A percentile compares a stretch with the other conserved stretches of the same genome.
phyloP scores from a whole-genome alignment of 495 filamentous ascomycete species.

The Amniculicola lignicola region DNA sequence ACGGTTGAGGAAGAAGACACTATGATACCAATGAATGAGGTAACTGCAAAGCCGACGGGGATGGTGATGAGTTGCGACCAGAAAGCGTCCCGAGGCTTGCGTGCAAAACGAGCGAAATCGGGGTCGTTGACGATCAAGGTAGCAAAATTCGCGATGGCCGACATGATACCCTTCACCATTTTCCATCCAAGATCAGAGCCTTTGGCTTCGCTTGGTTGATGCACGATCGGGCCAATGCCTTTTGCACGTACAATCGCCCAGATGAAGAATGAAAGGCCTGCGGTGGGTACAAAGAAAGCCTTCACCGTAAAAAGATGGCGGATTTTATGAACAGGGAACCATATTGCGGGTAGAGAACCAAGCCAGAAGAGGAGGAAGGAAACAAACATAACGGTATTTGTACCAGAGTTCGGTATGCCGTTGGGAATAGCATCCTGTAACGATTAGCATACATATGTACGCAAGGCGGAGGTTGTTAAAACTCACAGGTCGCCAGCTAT shows the following conservation, averaged over 20 bases:
- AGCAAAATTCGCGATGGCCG: conserved; percentile 87
- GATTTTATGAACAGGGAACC: conserved; percentile 70
- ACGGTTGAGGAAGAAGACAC: conserved; percentile 81
- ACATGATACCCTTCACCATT: conserved; percentile 81
- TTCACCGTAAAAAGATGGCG: conserved; percentile 92
- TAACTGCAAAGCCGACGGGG: conserved; percentile 79
- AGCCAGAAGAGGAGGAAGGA: conserved; percentile 54
- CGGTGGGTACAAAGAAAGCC: conserved; percentile 76
- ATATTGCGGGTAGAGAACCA: conserved; percentile 54
- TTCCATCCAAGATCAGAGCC: conserved; percentile 76
- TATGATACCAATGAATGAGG: conserved; percentile 91
- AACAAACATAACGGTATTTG: conserved; percentile 67
- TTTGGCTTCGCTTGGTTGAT: conserved; percentile 60
- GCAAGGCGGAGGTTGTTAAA: not conserved
- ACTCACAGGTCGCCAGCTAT: conserved; percentile 32
- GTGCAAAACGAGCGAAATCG: conserved; percentile 85
- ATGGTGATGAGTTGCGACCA: conserved; percentile 89
- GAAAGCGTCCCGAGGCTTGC: conserved; percentile 74
- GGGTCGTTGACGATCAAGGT: conserved; percentile 78
- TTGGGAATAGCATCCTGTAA: conserved; percentile 56
- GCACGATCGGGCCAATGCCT: conserved; percentile 80
- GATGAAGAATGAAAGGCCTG: conserved; percentile 84
- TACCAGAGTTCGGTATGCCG: conserved; percentile 64
- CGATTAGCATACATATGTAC: not conserved
- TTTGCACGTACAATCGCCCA: conserved; percentile 83